Evolutionary conservation across 805 yeast species (phyloP), one percentile per base, ranked within the genome.

Genomic region (Metschnikowia continentalis): DNA sequence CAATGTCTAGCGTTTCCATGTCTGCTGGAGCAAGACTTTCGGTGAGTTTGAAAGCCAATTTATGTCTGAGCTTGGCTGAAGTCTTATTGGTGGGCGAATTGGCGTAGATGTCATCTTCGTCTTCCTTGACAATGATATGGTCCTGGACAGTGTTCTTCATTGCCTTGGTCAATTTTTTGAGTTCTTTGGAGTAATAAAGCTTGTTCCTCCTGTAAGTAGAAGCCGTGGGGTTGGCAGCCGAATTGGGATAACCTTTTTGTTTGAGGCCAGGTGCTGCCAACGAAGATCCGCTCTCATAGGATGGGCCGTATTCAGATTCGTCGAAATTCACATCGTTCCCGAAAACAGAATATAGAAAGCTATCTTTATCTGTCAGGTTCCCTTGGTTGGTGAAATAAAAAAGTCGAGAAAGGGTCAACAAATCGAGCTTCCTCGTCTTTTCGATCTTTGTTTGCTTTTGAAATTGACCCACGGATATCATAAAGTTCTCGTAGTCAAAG

Each of bases 111-210:
- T 52, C 61, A 22, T 58, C 61, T 15, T 46, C 52, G 20, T 55
- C 60, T 19, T 57, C 60, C 23, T 57, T 51, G 17, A 55, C 57
- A 46, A 54, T 66, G 32, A 70, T 71, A 52, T 68, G 69, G 61
- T 88, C 94, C 59, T 84, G 87, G 22, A 88, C 87, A 0, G 90
- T 84, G 17, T 81, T 77, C 59, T 86, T 87, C 35, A 88, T 87
- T 32, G 80, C 89, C 55, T 80, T 82, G 42, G 84, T 83, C 44
- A 84, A 64, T 48, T 81, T 81, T 49, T 72, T 71, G 37, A 74
- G 61, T 50, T 74, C 78, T 48, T 69, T 68, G n/a, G 75, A 65
- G 48, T 72, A 74, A 49, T 66, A 61, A 40, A 61, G 61, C 47
- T 65, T 70, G 51, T 64, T 65, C 35, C 64, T 62, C 40, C 59